Base-by-base conservation (phyloP, 495 filamentous ascomycete species). In the Tuber borchii region DNA sequence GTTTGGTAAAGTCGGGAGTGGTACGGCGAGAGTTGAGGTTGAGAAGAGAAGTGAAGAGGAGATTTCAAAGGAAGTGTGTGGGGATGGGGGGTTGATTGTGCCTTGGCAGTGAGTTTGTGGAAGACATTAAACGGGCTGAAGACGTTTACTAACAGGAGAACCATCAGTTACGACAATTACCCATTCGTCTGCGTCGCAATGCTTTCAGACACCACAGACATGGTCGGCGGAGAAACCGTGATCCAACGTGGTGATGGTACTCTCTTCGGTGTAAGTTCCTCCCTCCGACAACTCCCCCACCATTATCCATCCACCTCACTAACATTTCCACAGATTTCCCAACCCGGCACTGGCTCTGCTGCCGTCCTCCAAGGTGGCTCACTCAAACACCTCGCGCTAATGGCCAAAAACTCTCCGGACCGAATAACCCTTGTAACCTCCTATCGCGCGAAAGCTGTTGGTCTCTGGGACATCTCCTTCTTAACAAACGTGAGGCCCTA, bases 201-300 rank as follows among this genome's bases (percentile, higher is more conserved):
- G 84, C 71, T 85, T 19, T 83, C 80, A 56, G 83, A 84, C 34
- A 84, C 84, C 2, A 75, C 79, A 3, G 73, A 77, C 19, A 84
- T 85, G 84, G 71, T 83, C 31, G 84, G 83, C 0, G 83, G 84
- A 22, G 84, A 85, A 73, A 85, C 84, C 14, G 82, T 84, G 71
- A 82, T 85, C 26, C 79, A 76, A 51, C 81, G 77, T 31, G 83
- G 84, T 0, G 78, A 85, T 73, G 82, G 82, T 2, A 51, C 68
- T 43, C 40, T 81, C 45, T 77, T 74, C 69, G 83, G 83, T 72
- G 84, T 82, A 77, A 42, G 78, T 42, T 14, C 39, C 42, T 9
- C 45, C 4, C 1, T 40, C 39, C 39, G 39, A 40, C 39, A 40
- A 40, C 2, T 19, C 9, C 7, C 3, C 39, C 40, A 7, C 40